phyloP scores from a whole-genome alignment of 192 early-diverging fungal genomes.

The Coemansia furcata region DNA sequence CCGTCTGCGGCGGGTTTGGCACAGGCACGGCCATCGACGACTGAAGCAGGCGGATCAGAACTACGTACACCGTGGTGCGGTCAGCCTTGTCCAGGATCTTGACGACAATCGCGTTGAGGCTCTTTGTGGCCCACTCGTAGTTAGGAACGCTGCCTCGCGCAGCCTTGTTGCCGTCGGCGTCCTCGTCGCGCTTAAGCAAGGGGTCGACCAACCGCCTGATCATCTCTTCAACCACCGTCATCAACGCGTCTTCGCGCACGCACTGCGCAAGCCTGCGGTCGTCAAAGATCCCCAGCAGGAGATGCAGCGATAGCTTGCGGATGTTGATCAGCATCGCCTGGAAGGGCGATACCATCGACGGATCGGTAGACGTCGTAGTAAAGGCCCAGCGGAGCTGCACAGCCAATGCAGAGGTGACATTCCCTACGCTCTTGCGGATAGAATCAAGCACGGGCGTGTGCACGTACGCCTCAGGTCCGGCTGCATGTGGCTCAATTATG shows the following conservation, averaged over 20 bases:
- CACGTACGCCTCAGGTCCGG: background rate
- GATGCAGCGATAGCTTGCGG: constrained; percentile 60
- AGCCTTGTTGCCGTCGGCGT: constrained; percentile 4
- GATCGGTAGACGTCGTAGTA: constrained; percentile 22
- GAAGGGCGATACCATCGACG: constrained; percentile 19
- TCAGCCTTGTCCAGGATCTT: constrained; percentile 87
- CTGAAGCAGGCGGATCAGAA: constrained; percentile 71
- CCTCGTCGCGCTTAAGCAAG: constrained; percentile 53
- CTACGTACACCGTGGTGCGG: constrained; percentile 72
- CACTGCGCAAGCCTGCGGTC: constrained; percentile 63
- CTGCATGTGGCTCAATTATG: background rate
- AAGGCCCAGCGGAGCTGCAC: constrained; percentile 38
- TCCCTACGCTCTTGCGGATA: constrained; percentile 19
- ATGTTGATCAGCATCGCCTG: constrained; percentile 56
- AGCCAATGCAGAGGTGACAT: constrained; percentile 24
- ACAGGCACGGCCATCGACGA: constrained; percentile 54
- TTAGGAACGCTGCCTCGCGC: background rate
- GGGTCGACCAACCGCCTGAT: constrained; percentile 81
- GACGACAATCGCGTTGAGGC: constrained; percentile 82
- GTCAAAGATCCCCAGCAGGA: constrained; percentile 76
- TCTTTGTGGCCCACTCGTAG: constrained; percentile 14
- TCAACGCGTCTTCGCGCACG: constrained; percentile 64
- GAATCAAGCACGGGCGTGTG: constrained; percentile 17
- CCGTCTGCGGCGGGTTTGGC: constrained; percentile 55
- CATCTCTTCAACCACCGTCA: constrained; percentile 72